Conservation (phyloP, 768 basidiomycete genomes). For the Dioszegia hungarica region DNA sequence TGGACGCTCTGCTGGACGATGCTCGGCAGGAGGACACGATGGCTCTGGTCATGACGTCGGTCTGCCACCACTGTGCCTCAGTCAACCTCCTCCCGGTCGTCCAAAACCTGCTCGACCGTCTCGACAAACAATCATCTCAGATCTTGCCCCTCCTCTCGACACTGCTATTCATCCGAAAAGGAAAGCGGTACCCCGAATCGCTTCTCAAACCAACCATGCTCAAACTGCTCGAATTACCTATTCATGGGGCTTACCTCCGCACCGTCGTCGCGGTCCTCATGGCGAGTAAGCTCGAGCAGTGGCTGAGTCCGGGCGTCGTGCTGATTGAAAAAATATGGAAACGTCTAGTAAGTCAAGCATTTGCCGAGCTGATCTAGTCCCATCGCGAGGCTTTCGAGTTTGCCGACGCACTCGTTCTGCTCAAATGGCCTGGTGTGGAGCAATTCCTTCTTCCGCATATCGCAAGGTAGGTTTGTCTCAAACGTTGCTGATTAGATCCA, state of each 20-base stretch:
- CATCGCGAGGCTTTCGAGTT: slow-evolving; percentile 30
- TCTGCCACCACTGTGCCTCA: slow-evolving; percentile 75
- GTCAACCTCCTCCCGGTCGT: slow-evolving; percentile 53
- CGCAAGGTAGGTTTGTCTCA: slow-evolving; percentile 27
- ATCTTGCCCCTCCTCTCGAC: slow-evolving; percentile 41
- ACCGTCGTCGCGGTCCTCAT: slow-evolving; percentile 28
- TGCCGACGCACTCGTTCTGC: slow-evolving; percentile 27
- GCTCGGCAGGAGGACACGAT: slow-evolving; percentile 52
- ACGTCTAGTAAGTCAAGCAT: slow-evolving; percentile 29
- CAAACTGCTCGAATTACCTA: slow-evolving; percentile 13
- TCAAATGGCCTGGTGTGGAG: slow-evolving; percentile 44
- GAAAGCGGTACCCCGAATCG: slow-evolving; percentile 37
- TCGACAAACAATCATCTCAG: slow-evolving; percentile 7
- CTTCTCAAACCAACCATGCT: slow-evolving; percentile 32
- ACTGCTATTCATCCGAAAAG: slow-evolving; percentile 38
- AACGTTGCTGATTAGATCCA: slow-evolving; percentile 5
- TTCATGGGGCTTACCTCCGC: slow-evolving; percentile 17
- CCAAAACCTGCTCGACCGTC: slow-evolving; percentile 49
- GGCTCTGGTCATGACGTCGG: slow-evolving; percentile 64
- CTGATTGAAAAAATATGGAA: slow-evolving; percentile 39
- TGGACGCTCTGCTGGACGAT: slow-evolving; percentile 58
- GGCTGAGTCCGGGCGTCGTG: slow-evolving; percentile 42
- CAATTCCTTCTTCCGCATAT: slow-evolving; percentile 46
- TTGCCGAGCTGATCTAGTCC: neutral
- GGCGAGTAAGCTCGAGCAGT: slow-evolving; percentile 44